Base-by-base conservation (phyloP, 805 yeast species). In the Barnettozyma pratensis region DNA sequence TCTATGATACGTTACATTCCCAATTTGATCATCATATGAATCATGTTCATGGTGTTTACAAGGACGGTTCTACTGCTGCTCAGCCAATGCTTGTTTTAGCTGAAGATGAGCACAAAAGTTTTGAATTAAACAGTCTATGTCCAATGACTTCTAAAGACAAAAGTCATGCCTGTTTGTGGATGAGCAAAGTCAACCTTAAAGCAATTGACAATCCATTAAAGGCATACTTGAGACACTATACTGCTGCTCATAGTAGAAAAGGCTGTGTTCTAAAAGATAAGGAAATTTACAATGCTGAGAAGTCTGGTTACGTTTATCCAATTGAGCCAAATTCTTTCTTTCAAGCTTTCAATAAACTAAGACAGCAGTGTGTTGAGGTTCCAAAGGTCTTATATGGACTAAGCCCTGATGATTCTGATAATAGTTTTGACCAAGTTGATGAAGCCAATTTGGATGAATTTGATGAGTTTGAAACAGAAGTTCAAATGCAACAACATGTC, bases 21-120 rank as follows among this genome's bases (percentile, higher is more conserved):
- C 44, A 47, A 9, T 53, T 46, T 27, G 48, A 49, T 28, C 52
- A 51, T 14, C 56, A 53, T 31, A 48, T 53, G 53, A 44, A 46
- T 10, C 47, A 49, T 9, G 41, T 42, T n/a, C 56, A 53, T 40
- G 56, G 56, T 31, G 47, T 51, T 11, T 39, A 31, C 30, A 45
- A 42, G 19, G 36, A 38, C 9, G 42, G 42, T 3, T 11, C 34
- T 6, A 7, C 8, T 29, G 52, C 43, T 7, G 30, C 27, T 6
- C 40, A 39, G 35, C 50, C 50, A 25, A 10, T 39, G 6, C 10
- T 47, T 34, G 46, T 26, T 8, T 3, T 47, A 19, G 12, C 41
- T 7, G 32, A 39, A 12, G 38, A 25, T 10, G 10, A 27, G 4
- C 34, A 30, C 3, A 4, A 5, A 7, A 25, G 11, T 27, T 42